A percentile compares a stretch with the other conserved stretches of the same genome.
Evolutionary conservation across 73 alveolate species (phyloP).

Genomic region (Blepharisma stoltei): DNA sequence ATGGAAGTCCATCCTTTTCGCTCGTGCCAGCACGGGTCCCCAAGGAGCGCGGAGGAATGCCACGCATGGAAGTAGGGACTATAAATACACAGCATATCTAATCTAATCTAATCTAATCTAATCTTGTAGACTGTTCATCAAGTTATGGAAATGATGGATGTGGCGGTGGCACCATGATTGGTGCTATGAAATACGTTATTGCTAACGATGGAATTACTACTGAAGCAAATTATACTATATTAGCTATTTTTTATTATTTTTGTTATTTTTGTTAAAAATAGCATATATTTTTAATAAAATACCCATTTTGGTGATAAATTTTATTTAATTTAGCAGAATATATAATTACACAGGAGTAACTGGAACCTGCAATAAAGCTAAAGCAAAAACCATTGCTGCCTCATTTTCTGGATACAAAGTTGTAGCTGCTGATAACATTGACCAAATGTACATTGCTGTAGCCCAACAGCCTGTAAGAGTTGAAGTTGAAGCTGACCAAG

Average conservation of each 20-base stretch:
- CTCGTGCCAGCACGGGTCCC: no score
- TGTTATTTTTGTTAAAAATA: no score
- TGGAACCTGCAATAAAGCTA: neutral
- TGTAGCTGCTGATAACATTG: neutral
- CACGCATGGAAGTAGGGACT: no score
- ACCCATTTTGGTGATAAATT: no score
- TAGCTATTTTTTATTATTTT: no score
- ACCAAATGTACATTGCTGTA: neutral
- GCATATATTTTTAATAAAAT: no score
- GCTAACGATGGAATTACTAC: constrained; percentile 44
- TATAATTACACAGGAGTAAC: neutral
- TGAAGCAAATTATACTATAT: constrained; percentile 71
- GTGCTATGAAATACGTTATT: constrained; percentile 23
- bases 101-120: no score
- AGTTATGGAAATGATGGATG: constrained; percentile 45
- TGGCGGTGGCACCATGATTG: constrained; percentile 48
- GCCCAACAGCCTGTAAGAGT: constrained; percentile 8
- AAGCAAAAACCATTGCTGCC: neutral
- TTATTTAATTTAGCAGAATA: no score
- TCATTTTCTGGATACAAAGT: neutral
- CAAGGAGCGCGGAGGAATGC: no score
- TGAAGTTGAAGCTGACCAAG: neutral
- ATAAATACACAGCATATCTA: neutral
- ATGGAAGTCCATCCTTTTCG: no score
- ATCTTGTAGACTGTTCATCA: constrained; percentile 65